A percentile compares a stretch with the other conserved stretches of the same genome.
Evolutionary conservation across 1,284 basidiomycete genomes (phyloP).

Genomic region (Irpex lacteus): DNA sequence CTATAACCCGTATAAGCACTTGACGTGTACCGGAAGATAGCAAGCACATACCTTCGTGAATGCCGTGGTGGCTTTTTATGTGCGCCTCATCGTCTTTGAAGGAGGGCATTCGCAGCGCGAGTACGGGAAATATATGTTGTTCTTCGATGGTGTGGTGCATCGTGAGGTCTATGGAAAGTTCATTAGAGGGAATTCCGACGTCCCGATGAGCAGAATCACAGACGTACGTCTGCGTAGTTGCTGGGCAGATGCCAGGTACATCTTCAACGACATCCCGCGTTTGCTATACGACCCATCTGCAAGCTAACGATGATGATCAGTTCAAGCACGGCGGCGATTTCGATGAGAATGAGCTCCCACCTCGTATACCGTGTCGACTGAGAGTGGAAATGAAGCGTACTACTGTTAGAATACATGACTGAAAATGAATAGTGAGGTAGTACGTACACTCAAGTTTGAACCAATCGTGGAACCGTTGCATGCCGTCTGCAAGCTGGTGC

Average conservation of each 20-base stretch:
- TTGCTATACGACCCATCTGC: constrained; percentile 29
- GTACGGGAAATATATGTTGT: constrained; percentile 59
- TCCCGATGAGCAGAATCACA: too few relatives aligned
- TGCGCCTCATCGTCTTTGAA: constrained; percentile 56
- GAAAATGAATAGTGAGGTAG: not conserved
- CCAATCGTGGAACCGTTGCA: constrained; percentile 28
- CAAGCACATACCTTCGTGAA: constrained; percentile 54
- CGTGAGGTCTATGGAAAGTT: constrained; percentile 40
- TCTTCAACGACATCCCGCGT: constrained; percentile 25
- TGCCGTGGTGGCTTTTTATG: constrained; percentile 59
- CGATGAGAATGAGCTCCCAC: constrained; percentile 7
- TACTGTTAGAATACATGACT: not conserved
- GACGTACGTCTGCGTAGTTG: constrained; percentile 23
- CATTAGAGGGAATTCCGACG: not conserved
- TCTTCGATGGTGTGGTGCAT: constrained; percentile 70
- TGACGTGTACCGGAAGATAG: not conserved
- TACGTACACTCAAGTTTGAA: constrained; percentile 30
- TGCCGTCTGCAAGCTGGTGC: constrained; percentile 22
- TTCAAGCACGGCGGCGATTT: not conserved
- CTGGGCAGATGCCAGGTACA: constrained; percentile 24
- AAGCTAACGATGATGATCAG: constrained; percentile 16
- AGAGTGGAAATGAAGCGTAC: not conserved
- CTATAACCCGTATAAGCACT: constrained; percentile 30
- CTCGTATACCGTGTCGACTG: constrained; percentile 27
- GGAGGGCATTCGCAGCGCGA: constrained; percentile 59